Base-by-base conservation (phyloP, 192 early-diverging fungal species). In the Podila verticillata region DNA sequence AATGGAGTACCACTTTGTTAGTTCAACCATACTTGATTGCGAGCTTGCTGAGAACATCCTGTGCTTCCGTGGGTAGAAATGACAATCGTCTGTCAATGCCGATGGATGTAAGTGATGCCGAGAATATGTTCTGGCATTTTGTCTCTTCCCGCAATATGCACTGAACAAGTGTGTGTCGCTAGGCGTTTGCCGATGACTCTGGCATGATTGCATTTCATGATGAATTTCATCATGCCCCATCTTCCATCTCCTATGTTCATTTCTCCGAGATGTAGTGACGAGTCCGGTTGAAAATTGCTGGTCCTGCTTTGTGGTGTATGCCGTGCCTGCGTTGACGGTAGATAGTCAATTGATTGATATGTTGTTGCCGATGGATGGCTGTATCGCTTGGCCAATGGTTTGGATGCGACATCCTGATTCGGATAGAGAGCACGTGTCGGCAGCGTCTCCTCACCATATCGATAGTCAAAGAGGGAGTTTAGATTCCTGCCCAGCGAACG, bases 381-480 rank as follows among this genome's bases (percentile, higher is more conserved):
- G 22, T 24, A 10, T 9, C 20, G 7, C 20, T 54, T 54, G 51
- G 24, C 9, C 20, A n/a, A n/a, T 26, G 58, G 58, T 10, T 60
- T 32, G 39, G 39, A 60, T 60, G 5, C 22, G 58, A 26, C 30
- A 28, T 32, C n/a, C 22, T 57, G 22, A 26, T 60, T 60, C 26
- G 30, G 30, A 32, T 19, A 26, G 15, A 32, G 58, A 32, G 58
- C 28, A 28, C 28, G 58, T 60, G 58, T 60, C 10, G 58, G 20
- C 58, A 60, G 26, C 58, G 58, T 32, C 58, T 31, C 30, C 58
- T 54, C 51, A 54, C 51, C 51, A 54, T 54, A 54, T 54, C 51
- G 51, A 54, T n/a, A 24, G 51, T 54, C 51, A 54, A 54, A 54
- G 51, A 54, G 51, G 51, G 24, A 54, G 51, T 54, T 54, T 54